These are phyloP conservation scores for Saturnispora bothae DNA, from an alignment of 805 yeast species.

Conservation along the genomic window DNA sequence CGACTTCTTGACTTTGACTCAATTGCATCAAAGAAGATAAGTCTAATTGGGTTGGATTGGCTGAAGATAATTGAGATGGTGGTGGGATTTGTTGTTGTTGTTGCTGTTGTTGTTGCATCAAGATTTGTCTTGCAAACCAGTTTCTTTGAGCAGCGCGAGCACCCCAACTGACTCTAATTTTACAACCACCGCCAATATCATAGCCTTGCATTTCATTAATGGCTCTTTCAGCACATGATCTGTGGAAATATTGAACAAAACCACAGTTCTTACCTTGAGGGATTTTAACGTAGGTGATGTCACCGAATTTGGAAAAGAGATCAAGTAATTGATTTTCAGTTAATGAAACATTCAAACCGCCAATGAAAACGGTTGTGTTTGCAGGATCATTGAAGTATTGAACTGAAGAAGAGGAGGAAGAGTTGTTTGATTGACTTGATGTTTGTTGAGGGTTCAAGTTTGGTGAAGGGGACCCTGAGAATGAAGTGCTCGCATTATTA, in stretches of 20 bases:
- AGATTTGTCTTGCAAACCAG: slow-evolving; percentile 27
- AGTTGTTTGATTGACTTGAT: slow-evolving; percentile 4
- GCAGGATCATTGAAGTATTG: slow-evolving; percentile 64
- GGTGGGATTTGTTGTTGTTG: slow-evolving; percentile 20
- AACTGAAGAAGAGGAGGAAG: slow-evolving; percentile 34
- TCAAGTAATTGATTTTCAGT: slow-evolving; percentile 52
- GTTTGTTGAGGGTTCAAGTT: slow-evolving; percentile 12
- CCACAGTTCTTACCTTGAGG: slow-evolving; percentile 76
- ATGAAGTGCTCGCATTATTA: background rate
- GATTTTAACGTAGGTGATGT: slow-evolving; percentile 64
- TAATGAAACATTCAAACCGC: slow-evolving; percentile 52
- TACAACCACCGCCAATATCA: slow-evolving; percentile 65
- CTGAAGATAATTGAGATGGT: slow-evolving; percentile 4
- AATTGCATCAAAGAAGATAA: slow-evolving; percentile 10
- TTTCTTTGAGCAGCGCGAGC: slow-evolving; percentile 38
- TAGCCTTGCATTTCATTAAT: slow-evolving; percentile 83
- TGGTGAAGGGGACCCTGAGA: slow-evolving; percentile 1
- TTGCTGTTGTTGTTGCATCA: slow-evolving; percentile 21
- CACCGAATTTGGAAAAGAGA: slow-evolving; percentile 60
- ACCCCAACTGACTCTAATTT: slow-evolving; percentile 86
- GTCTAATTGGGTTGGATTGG: slow-evolving; percentile 9
- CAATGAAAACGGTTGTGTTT: slow-evolving; percentile 71
- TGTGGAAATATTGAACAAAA: slow-evolving; percentile 68
- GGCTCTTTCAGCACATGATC: slow-evolving; percentile 79
- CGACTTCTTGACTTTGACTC: slow-evolving; percentile 14